Evolutionary conservation across 306 rosid genomes (phyloP).

Genomic region (Casuarina equisetifolia): DNA sequence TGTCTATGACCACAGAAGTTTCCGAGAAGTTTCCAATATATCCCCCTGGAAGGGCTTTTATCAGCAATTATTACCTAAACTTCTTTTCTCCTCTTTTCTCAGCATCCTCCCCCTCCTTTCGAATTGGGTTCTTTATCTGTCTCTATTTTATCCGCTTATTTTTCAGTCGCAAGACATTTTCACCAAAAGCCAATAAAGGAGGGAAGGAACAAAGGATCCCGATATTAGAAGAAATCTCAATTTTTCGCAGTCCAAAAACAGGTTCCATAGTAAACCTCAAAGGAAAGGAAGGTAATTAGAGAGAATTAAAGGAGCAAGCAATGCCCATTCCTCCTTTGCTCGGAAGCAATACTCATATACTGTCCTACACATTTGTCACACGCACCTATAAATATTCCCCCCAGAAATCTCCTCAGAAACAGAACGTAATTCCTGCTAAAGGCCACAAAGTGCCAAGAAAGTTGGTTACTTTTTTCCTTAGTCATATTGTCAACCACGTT

Average conservation of each 20-base stretch:
- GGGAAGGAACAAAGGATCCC: slow-evolving; percentile 35
- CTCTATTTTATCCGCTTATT: background rate
- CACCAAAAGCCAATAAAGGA: background rate
- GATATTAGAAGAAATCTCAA: slow-evolving; percentile 32
- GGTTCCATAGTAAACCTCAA: slow-evolving; percentile 31
- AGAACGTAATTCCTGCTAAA: background rate
- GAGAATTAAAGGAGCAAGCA: slow-evolving; percentile 36
- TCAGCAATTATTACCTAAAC: background rate
- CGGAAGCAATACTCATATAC: background rate
- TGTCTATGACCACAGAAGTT: background rate
- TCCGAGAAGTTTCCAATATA: background rate
- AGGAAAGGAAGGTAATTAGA: slow-evolving; percentile 30
- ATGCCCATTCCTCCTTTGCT: slow-evolving; percentile 43
- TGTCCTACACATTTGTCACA: background rate
- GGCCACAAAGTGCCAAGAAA: slow-evolving; percentile 4
- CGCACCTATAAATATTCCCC: background rate
- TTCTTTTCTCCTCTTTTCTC: background rate
- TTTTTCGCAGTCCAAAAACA: slow-evolving; percentile 14
- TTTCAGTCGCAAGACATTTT: background rate
- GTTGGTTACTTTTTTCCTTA: slow-evolving; percentile 18
- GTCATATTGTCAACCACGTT: slow-evolving; percentile 39
- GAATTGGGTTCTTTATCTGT: background rate
- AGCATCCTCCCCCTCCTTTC: background rate
- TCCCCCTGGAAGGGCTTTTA: background rate
- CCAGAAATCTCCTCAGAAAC: background rate